Evolutionary conservation across 768 basidiomycete genomes (phyloP).

Genomic region (Tricholoma matsutake): DNA sequence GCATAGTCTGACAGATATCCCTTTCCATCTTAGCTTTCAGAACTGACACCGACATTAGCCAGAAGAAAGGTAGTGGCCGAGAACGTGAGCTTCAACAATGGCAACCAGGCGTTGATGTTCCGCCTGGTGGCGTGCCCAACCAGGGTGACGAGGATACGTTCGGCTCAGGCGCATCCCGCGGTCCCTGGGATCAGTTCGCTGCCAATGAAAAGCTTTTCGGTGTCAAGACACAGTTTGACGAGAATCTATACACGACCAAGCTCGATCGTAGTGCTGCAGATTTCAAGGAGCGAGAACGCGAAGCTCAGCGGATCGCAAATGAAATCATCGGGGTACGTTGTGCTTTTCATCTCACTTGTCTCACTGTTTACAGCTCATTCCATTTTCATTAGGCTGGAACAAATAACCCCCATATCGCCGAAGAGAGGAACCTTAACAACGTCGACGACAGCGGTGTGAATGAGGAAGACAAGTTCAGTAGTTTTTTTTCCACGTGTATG

Average conservation of each 20-base stretch:
- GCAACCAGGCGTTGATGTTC: conserved; percentile 43
- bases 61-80: conserved; percentile 47
- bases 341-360: conserved; percentile 4
- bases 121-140: conserved; percentile 26
- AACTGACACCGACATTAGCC: conserved; percentile 77
- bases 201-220: conserved; percentile 94
- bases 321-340: conserved; percentile 82
- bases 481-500: conserved; percentile 12
- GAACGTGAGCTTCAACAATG: conserved; percentile 84
- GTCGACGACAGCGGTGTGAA: conserved; percentile 74
- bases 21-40: conserved; percentile 57
- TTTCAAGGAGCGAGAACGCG: conserved; percentile 84
- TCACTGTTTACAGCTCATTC: conserved; percentile 7
- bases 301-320: conserved; percentile 84
- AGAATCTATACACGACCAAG: conserved; percentile 93
- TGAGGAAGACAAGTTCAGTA: conserved; percentile 92
- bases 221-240: conserved; percentile 86
- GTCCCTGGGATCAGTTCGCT: conserved; percentile 88
- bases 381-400: conserved; percentile 44
- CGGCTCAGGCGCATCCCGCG: conserved; percentile 45
- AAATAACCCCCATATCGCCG: conserved; percentile 82
- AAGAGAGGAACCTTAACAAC: conserved; percentile 66
- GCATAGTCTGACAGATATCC: not conserved
- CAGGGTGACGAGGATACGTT: conserved; percentile 70
- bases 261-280: conserved; percentile 82